Evolutionary conservation across 106 monocot species (phyloP), one percentile per base, ranked within the genome.

Genomic region (Dioscorea alata): DNA sequence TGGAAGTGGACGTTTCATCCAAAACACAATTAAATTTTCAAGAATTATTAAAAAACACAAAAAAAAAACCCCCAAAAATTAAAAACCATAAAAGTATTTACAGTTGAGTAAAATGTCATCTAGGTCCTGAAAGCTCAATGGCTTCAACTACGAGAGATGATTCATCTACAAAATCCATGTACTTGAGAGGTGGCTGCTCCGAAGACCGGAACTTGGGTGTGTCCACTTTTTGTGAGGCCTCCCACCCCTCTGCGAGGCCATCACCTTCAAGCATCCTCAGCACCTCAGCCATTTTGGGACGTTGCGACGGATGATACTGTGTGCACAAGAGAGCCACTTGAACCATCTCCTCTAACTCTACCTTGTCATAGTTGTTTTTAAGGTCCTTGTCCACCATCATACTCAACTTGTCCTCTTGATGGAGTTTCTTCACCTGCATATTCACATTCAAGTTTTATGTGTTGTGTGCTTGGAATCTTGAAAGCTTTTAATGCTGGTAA

Each of bases 281-380:
- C 13, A 97, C 89, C 63, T 97, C 96, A 0, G 96, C 92, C 89
- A 97, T 97, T 63, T 87, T 97, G n/a, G 96, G 96, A 2, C 96
- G 92, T 48, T 84, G 80, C 0, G 84, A 61, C 4, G 96, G 96
- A 60, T 89, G 73, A 64, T 76, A 92, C 57, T 89, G 92, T 0
- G 92, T 92, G 84, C 96, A 96, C 12, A 96, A 71, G 6, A 96
- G 84, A 0, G 96, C 96, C 19, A 96, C 92, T 50, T 87, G 91
- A 32, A 96, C 89, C 88, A 96, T 96, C 75, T 96, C 96, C 69
- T 92, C 92, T 10, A 89, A 74, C 66, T 96, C 96, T 1, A 86
- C 75, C 51, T 70, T 73, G 74, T 92, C 82, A 12, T 84, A 96
- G 33, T 79, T 79, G 60, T 64, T 79, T 71, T 86, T 88, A n/a